Conservation (phyloP, 2,329 filamentous ascomycete species). For the Diplodia seriata region DNA sequence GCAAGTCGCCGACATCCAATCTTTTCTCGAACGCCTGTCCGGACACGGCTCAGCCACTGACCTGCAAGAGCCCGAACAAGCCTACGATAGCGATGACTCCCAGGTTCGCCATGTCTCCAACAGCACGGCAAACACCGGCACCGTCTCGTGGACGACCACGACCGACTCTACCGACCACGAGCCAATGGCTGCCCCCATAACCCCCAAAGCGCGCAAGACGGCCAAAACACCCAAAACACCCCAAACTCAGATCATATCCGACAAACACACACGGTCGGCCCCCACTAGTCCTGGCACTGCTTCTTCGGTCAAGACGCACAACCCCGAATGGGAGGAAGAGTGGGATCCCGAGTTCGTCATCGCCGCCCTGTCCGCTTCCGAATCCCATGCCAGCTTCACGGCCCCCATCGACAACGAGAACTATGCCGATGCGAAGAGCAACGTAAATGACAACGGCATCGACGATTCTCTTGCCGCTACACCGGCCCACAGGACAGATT, state of each 20-base stretch:
- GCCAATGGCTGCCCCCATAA: neutral
- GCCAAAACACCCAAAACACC: neutral
- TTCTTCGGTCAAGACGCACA: neutral
- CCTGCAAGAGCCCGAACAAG: neutral
- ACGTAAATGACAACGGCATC: neutral
- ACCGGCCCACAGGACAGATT: neutral
- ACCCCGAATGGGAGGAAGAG: neutral
- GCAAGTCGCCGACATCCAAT: neutral
- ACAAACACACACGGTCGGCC: neutral
- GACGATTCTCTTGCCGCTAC: neutral
- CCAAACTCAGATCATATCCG: neutral
- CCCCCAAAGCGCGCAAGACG: neutral
- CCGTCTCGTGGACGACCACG: neutral
- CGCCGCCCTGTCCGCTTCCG: neutral
- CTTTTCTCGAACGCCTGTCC: neutral
- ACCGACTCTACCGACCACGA: neutral
- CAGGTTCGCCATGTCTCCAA: neutral
- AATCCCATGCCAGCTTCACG: neutral
- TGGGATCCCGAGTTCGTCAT: neutral
- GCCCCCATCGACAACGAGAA: neutral
- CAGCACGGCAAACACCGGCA: neutral
- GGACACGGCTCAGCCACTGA: neutral
- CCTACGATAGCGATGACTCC: no score
- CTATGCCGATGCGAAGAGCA: no score
- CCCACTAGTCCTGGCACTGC: neutral